A percentile compares a stretch with the other conserved stretches of the same genome.
Evolutionary conservation across 176 grass and related monocot genomes (phyloP).

Genomic region (Areca catechu): DNA sequence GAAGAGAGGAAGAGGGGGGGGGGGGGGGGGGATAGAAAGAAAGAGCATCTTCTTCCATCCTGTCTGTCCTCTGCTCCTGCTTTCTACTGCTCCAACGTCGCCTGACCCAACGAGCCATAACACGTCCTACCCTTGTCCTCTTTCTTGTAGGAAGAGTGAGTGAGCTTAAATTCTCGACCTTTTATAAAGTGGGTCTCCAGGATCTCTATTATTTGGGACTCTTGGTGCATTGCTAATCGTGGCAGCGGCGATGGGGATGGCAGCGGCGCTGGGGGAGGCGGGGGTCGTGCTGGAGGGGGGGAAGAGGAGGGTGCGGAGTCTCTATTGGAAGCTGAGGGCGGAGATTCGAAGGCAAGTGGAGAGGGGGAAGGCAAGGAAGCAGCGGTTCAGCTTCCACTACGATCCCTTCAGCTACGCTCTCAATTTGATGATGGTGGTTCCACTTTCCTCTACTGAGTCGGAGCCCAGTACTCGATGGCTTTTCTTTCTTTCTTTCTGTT

Average conservation of each 20-base stretch:
- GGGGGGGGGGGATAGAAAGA: not conserved
- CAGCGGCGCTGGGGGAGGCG: conserved; percentile 21
- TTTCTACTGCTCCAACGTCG: not conserved
- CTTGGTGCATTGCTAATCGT: too few relatives aligned
- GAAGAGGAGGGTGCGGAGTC: conserved; percentile 29
- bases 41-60: not conserved
- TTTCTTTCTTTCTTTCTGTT: too few relatives aligned
- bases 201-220: too few relatives aligned
- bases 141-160: too few relatives aligned
- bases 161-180: too few relatives aligned
- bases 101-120: not conserved
- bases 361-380: conserved; percentile 23
- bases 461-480: too few relatives aligned
- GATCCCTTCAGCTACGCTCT: conserved; percentile 49
- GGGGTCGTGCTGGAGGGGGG: conserved; percentile 16
- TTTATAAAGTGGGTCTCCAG: too few relatives aligned
- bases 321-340: conserved; percentile 36
- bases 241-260: conserved; percentile 5
- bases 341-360: conserved; percentile 28
- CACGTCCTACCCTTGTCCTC: too few relatives aligned
- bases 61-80: too few relatives aligned
- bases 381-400: conserved; percentile 39
- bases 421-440: conserved; percentile 41
- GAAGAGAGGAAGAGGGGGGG: not conserved
- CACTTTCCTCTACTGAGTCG: conserved; percentile 4